Evolutionary conservation across 1,139 yeast genomes (phyloP).

Genomic region (Blastobotrys proliferans): DNA sequence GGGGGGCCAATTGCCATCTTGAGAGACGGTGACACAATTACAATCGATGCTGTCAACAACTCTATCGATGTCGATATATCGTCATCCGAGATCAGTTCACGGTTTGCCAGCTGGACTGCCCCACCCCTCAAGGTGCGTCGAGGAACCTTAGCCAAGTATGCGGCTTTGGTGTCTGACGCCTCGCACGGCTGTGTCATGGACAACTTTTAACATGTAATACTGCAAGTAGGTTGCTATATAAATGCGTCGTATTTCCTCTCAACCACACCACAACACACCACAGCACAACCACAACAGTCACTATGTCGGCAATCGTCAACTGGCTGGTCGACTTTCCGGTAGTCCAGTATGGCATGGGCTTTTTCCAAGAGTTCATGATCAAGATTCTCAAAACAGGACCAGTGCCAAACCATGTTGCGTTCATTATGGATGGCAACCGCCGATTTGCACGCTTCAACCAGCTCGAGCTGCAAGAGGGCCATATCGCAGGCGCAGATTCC

Average conservation of each 20-base stretch:
- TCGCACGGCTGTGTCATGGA: constrained; percentile 85
- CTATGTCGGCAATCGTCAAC: constrained; percentile 13
- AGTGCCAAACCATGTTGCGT: constrained; percentile 84
- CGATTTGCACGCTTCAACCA: constrained; percentile 71
- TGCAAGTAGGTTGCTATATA: too few species aligned
- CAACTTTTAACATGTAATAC: constrained; percentile 17
- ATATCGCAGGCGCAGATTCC: constrained; percentile 77
- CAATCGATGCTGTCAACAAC: constrained; percentile 82
- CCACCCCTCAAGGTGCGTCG: constrained; percentile 78
- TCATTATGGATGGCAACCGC: constrained; percentile 96
- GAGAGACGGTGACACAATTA: constrained; percentile 73
- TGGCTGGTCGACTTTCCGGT: constrained; percentile 26
- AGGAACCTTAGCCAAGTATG: constrained; percentile 77
- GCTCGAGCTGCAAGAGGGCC: constrained; percentile 84
- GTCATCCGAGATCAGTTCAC: constrained; percentile 57
- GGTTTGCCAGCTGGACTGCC: constrained; percentile 65
- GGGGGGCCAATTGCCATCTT: constrained; percentile 94
- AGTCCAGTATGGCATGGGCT: constrained; percentile 23
- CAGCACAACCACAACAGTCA: neutral
- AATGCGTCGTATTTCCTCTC: neutral
- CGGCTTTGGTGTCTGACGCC: constrained; percentile 76
- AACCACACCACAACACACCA: neutral
- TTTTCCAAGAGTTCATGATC: constrained; percentile 26
- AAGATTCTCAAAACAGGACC: constrained; percentile 63
- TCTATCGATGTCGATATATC: constrained; percentile 67